Conservation (phyloP, 2,329 filamentous ascomycete species). For the Fusarium armeniacum region DNA sequence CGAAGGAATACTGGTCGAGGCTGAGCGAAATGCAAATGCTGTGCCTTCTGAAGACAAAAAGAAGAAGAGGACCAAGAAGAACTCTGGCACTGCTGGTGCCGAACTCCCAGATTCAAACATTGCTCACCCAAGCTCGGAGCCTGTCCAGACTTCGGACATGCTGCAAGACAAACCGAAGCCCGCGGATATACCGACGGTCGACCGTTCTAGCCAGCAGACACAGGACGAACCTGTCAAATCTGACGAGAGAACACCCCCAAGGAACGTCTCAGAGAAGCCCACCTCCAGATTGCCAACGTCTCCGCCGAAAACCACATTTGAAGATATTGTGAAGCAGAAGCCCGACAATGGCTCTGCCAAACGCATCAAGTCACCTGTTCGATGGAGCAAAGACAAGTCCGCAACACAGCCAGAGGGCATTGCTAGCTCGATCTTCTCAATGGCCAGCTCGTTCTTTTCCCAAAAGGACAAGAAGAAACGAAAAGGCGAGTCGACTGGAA, state of each 20-base stretch:
- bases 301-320: conserved; percentile 3
- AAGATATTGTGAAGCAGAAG: not conserved
- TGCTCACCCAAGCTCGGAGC: not conserved
- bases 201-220: not conserved
- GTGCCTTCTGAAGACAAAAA: conserved; percentile 34
- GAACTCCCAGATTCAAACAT: not conserved
- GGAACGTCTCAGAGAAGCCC: not conserved
- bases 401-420: conserved; percentile 30
- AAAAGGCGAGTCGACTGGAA: conserved; percentile 32
- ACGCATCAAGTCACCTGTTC: not conserved
- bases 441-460: conserved; percentile 14
- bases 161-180: not conserved
- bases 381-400: not conserved
- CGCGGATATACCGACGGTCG: not conserved
- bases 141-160: not conserved
- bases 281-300: conserved; percentile 6
- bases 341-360: conserved; percentile 2
- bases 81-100: not conserved
- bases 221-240: not conserved
- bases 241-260: not conserved
- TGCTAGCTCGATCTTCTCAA: conserved; percentile 13
- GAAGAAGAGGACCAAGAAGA: conserved; percentile 25
- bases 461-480: conserved; percentile 47
- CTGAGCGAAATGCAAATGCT: not conserved
- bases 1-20: not conserved